These are phyloP conservation scores for Penicillium turbatum DNA, from an alignment of 495 filamentous ascomycete species.

Conservation along the genomic window DNA sequence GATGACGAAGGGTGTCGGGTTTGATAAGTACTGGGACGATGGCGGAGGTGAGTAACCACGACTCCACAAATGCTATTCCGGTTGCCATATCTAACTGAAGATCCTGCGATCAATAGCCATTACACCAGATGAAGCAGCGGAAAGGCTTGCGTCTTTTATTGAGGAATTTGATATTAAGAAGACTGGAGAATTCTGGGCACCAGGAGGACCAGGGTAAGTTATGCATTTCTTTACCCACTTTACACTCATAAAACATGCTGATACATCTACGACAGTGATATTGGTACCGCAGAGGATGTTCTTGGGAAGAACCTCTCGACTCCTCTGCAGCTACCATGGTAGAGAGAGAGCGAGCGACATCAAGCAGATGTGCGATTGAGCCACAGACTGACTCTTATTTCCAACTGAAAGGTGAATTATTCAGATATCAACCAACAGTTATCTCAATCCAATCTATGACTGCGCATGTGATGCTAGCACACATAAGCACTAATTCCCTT, in stretches of 20 bases:
- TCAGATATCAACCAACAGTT: not conserved
- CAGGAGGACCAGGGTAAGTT: conserved; percentile 58
- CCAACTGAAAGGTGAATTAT: no score
- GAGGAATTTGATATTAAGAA: conserved; percentile 58
- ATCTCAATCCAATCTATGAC: not conserved
- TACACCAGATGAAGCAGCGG: conserved; percentile 61
- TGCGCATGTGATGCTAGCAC: conserved; percentile 18
- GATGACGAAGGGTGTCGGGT: conserved; percentile 66
- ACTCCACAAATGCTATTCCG: no score
- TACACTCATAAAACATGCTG: not conserved
- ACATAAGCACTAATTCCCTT: conserved; percentile 21
- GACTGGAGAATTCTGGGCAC: conserved; percentile 69
- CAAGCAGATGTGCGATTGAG: not conserved
- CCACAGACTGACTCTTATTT: not conserved
- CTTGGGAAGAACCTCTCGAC: conserved; percentile 58
- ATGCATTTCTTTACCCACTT: not conserved
- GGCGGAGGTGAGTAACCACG: conserved; percentile 51
- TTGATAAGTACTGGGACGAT: conserved; percentile 65
- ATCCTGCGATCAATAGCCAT: conserved; percentile 45
- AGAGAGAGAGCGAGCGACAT: conserved; percentile 14
- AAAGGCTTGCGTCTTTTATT: conserved; percentile 57
- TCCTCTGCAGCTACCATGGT: conserved; percentile 69
- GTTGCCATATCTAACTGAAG: not conserved
- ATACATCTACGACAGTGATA: conserved; percentile 48
- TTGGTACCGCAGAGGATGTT: conserved; percentile 62